These are phyloP conservation scores for Podosphaera fusca DNA, from an alignment of 2,329 filamentous ascomycete species.

Conservation along the genomic window DNA sequence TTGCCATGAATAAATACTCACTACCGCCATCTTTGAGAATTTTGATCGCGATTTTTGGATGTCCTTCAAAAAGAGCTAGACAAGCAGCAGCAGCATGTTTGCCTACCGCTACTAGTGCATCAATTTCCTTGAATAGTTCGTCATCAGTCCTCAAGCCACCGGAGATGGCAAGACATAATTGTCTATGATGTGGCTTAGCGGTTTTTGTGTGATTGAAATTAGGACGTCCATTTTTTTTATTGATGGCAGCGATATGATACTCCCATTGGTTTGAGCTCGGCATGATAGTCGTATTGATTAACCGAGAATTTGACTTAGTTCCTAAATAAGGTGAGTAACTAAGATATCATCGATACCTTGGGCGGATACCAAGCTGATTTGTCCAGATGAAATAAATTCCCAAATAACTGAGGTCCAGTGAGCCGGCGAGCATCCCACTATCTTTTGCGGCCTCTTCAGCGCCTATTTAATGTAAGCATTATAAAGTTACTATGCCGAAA, in stretches of 20 bases:
- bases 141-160: slow-evolving; percentile 39
- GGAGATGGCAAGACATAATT: slow-evolving; percentile 53
- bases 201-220: slow-evolving; percentile 40
- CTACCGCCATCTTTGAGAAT: slow-evolving; percentile 46
- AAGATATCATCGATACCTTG: not conserved
- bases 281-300: slow-evolving; percentile 22
- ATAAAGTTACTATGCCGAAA: not conserved
- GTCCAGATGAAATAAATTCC: slow-evolving; percentile 53
- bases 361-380: slow-evolving; percentile 35
- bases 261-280: slow-evolving; percentile 32
- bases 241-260: slow-evolving; percentile 37
- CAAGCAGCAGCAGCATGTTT: slow-evolving; percentile 56
- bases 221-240: slow-evolving; percentile 36
- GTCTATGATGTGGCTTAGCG: slow-evolving; percentile 43
- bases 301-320: slow-evolving; percentile 23
- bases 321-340: slow-evolving; percentile 17
- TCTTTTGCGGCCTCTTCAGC: slow-evolving; percentile 40
- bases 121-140: slow-evolving; percentile 22
- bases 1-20: slow-evolving; percentile 43
- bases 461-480: slow-evolving; percentile 18
- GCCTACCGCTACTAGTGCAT: slow-evolving; percentile 22
- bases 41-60: slow-evolving; percentile 43
- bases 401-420: slow-evolving; percentile 51
- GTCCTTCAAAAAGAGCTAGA: slow-evolving; percentile 49
- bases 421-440: slow-evolving; percentile 45